Conservation (phyloP, 495 filamentous ascomycete species). For the Trichoderma orchidacearum region DNA sequence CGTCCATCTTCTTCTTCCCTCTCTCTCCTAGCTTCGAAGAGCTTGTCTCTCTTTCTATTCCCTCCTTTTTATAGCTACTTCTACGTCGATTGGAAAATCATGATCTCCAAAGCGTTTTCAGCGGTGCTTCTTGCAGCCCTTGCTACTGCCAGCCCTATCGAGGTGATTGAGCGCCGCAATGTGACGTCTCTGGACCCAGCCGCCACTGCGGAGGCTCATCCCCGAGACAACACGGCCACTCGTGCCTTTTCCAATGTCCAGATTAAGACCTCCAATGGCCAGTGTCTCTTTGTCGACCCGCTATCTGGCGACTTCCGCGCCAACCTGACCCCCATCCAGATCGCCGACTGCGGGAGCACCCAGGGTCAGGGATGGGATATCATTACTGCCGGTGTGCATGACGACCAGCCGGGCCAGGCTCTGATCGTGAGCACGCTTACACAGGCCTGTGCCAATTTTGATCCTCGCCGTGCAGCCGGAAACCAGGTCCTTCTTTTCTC, state of each 20-base stretch:
- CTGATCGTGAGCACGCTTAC: slow-evolving; percentile 41
- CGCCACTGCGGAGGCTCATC: slow-evolving; percentile 37
- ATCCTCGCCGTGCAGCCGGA: slow-evolving; percentile 28
- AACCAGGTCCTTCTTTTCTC: slow-evolving; percentile 39
- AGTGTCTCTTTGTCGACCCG: slow-evolving; percentile 39
- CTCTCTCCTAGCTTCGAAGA: neutral
- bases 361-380: slow-evolving; percentile 39
- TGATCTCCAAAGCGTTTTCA: slow-evolving; percentile 12
- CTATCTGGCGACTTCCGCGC: slow-evolving; percentile 43
- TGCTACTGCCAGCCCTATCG: slow-evolving; percentile 10
- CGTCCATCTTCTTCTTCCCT: neutral
- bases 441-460: slow-evolving; percentile 42
- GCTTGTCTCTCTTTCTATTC: neutral
- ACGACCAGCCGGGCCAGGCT: slow-evolving; percentile 24
- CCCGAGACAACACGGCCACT: slow-evolving; percentile 31
- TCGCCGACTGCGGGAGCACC: slow-evolving; percentile 31
- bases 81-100: too few species aligned
- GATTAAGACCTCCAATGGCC: slow-evolving; percentile 38
- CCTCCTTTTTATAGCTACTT: neutral
- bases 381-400: slow-evolving; percentile 38
- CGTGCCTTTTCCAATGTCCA: slow-evolving; percentile 30
- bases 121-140: slow-evolving; percentile 14
- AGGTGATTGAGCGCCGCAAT: slow-evolving; percentile 13
- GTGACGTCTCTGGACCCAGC: slow-evolving; percentile 28
- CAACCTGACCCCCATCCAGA: slow-evolving; percentile 39